These are phyloP conservation scores for Tricholomella constricta DNA, from an alignment of 768 basidiomycete species.

Conservation along the genomic window DNA sequence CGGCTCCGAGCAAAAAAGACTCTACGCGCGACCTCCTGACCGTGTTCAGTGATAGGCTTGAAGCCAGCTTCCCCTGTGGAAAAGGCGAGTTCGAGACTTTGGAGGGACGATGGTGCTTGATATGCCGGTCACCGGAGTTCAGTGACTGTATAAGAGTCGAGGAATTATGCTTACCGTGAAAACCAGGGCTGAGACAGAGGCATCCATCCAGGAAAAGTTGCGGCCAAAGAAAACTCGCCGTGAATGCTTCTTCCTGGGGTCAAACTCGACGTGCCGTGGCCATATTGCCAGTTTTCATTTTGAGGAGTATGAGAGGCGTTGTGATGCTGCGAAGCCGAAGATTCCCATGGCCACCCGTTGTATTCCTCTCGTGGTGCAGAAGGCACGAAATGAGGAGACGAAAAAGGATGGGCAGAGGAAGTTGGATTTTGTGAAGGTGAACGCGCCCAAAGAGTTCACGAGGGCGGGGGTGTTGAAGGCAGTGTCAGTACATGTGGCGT, in stretches of 20 bases:
- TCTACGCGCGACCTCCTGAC: not conserved
- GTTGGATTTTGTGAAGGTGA: conserved; percentile 2
- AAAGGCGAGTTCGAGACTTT: not conserved
- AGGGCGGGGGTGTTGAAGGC: conserved; percentile 8
- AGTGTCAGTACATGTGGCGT: conserved; percentile 12
- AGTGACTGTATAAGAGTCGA: too few relatives aligned
- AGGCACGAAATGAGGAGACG: not conserved
- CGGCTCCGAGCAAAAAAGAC: not conserved
- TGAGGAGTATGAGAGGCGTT: not conserved
- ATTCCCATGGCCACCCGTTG: not conserved
- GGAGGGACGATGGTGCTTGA: not conserved
- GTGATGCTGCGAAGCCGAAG: not conserved
- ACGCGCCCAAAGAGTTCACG: conserved; percentile 14
- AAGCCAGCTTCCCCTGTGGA: not conserved
- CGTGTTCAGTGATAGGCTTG: not conserved
- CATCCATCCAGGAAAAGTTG: not conserved
- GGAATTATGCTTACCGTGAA: not conserved
- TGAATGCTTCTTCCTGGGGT: not conserved
- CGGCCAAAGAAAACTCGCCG: not conserved
- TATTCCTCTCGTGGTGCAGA: not conserved
- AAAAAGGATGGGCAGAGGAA: not conserved
- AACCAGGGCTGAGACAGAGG: not conserved
- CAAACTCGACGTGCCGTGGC: not conserved
- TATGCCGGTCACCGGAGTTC: not conserved
- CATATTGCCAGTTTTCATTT: conserved; percentile 1